These are phyloP conservation scores for Atkinsonella texensis DNA, from an alignment of 2,329 filamentous ascomycete genomes.

Conservation along the genomic window DNA sequence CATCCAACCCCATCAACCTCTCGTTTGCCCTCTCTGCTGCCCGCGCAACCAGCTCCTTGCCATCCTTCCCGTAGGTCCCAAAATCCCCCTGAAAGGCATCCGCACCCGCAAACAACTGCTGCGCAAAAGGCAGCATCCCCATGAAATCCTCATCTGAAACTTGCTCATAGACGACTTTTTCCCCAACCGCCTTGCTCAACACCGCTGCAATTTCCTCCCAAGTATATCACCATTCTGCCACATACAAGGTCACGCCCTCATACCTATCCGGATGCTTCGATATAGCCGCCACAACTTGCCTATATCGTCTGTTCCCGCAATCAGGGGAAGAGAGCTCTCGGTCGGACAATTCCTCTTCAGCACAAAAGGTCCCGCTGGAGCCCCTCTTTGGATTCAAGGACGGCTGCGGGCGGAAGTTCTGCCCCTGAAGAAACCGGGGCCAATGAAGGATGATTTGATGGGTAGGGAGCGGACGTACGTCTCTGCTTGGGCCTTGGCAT, in stretches of 20 bases:
- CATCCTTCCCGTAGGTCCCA: slow-evolving; percentile 12
- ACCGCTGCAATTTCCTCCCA: slow-evolving; percentile 25
- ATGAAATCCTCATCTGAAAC: slow-evolving; percentile 11
- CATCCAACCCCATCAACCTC: slow-evolving; percentile 11
- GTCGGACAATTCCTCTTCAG: slow-evolving; percentile 10
- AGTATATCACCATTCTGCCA: slow-evolving; percentile 25
- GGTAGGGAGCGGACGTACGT: slow-evolving; percentile 1
- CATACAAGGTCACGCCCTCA: slow-evolving; percentile 31
- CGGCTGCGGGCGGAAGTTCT: slow-evolving; percentile 19
- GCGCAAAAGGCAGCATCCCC: slow-evolving; percentile 5
- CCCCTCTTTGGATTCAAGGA: slow-evolving; percentile 18
- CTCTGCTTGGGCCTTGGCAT: slow-evolving; percentile 33
- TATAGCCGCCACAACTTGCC: slow-evolving; percentile 31
- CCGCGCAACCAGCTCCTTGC: slow-evolving; percentile 12
- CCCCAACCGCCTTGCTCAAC: slow-evolving; percentile 27
- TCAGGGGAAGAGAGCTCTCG: slow-evolving; percentile 26
- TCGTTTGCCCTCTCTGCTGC: slow-evolving; percentile 11
- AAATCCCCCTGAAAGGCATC: slow-evolving; percentile 10
- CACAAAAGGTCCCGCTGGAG: slow-evolving; percentile 18
- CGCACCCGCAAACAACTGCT: slow-evolving; percentile 7
- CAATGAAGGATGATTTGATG: background rate
- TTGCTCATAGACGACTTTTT: slow-evolving; percentile 17
- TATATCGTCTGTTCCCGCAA: slow-evolving; percentile 31
- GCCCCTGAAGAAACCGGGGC: slow-evolving; percentile 18
- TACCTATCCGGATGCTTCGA: slow-evolving; percentile 30